phyloP scores from a whole-genome alignment of 805 yeast genomes.

The Saccharomycopsis sp. region DNA sequence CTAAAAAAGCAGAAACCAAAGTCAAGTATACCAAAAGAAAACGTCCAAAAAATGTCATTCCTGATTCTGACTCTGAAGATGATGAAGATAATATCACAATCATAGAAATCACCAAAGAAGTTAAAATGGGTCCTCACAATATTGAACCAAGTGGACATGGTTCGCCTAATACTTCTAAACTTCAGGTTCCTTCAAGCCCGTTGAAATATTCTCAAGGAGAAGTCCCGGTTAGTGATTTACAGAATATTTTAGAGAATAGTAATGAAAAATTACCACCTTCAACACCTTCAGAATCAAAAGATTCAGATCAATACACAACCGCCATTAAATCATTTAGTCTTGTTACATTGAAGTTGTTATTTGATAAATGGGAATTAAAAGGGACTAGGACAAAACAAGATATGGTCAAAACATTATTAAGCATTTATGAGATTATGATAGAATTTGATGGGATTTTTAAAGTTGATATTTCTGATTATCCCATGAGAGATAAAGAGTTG shows the following conservation, averaged over 20 bases:
- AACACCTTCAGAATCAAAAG: neutral
- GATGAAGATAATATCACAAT: conserved; percentile 14
- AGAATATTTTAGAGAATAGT: neutral
- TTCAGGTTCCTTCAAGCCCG: conserved; percentile 14
- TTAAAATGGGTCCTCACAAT: neutral
- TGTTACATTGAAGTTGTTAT: conserved; percentile 1
- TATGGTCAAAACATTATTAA: too few relatives aligned
- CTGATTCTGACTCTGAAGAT: conserved; percentile 15
- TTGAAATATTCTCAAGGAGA: neutral
- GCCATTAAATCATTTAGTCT: neutral
- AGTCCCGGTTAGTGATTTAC: neutral
- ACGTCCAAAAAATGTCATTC: conserved; percentile 5
- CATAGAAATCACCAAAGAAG: conserved; percentile 12
- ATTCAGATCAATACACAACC: neutral
- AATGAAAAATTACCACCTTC: neutral
- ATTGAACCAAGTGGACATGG: neutral
- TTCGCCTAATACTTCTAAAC: conserved; percentile 5
- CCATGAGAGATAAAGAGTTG: too few relatives aligned
- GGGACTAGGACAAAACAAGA: conserved; percentile 8
- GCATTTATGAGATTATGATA: too few relatives aligned
- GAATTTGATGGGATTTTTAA: too few relatives aligned
- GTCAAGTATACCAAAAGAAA: conserved; percentile 12
- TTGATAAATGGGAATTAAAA: conserved; percentile 12
- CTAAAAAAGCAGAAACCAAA: conserved; percentile 18
- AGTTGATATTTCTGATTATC: too few relatives aligned